These are phyloP conservation scores for Magnolia officinalis DNA, from an alignment of 164 flowering plant species.

Conservation along the genomic window DNA sequence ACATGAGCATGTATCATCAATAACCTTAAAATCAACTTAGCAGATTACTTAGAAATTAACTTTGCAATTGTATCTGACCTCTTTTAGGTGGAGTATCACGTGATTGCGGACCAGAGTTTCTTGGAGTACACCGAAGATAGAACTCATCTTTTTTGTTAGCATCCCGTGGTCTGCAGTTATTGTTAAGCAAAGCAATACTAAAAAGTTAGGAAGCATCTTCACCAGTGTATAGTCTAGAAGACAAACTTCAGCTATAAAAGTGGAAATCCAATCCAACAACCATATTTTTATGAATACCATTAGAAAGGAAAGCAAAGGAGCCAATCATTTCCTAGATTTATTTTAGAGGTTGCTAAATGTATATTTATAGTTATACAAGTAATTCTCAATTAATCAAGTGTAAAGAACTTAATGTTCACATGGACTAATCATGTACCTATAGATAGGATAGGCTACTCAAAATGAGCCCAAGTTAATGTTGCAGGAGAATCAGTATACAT, in stretches of 20 bases:
- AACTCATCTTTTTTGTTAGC: slow-evolving; percentile 60
- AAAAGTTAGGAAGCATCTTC: not conserved
- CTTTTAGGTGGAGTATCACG: slow-evolving; percentile 95
- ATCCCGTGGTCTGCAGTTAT: slow-evolving; percentile 40
- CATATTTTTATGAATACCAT: not conserved
- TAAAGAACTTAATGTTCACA: too few relatives aligned
- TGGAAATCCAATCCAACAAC: not conserved
- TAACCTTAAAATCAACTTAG: not conserved
- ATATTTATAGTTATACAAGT: too few relatives aligned
- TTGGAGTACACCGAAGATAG: slow-evolving; percentile 69
- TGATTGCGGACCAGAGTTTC: slow-evolving; percentile 74
- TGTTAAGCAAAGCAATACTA: not conserved
- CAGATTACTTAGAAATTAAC: not conserved
- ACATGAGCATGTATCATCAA: not conserved
- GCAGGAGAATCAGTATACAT: too few relatives aligned
- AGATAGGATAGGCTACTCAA: too few relatives aligned
- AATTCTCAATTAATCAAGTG: too few relatives aligned
- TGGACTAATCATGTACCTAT: too few relatives aligned
- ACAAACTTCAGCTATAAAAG: not conserved
- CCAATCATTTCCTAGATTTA: too few relatives aligned
- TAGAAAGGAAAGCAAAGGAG: too few relatives aligned
- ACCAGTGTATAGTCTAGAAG: not conserved
- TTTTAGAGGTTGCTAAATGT: too few relatives aligned
- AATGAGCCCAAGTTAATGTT: too few relatives aligned
- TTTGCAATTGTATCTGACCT: slow-evolving; percentile 41